Conservation (phyloP, 129 eudicot species). For the Smallanthus sonchifolius region DNA sequence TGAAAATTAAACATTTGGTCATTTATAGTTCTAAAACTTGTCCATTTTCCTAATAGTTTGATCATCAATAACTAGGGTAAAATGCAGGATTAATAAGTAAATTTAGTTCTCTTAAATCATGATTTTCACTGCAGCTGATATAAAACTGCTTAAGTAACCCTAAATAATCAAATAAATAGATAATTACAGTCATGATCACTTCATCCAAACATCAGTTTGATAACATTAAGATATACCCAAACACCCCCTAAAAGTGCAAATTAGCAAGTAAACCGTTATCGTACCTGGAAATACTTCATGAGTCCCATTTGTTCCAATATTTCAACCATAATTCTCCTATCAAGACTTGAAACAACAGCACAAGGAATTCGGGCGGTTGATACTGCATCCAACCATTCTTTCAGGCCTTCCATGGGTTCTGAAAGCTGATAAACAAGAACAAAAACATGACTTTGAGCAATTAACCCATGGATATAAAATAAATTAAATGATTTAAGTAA, state of each 20-base stretch:
- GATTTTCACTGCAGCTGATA: too few relatives aligned
- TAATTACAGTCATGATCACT: too few relatives aligned
- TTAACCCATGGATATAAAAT: not conserved
- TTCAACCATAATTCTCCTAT: constrained; percentile 67
- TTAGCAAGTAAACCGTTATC: not conserved
- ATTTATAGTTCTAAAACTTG: too few relatives aligned
- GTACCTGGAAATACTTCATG: constrained; percentile 72
- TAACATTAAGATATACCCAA: not conserved
- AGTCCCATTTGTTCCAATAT: constrained; percentile 67
- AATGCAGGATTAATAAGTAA: too few relatives aligned
- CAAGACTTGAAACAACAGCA: constrained; percentile 94
- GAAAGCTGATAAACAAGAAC: constrained; percentile 46
- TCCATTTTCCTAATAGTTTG: too few relatives aligned
- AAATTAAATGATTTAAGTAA: not conserved
- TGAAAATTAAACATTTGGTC: not conserved
- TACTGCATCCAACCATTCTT: constrained; percentile 92
- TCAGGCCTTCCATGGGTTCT: constrained; percentile 66
- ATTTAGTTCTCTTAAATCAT: too few relatives aligned
- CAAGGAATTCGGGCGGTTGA: constrained; percentile 81
- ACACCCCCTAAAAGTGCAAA: not conserved
- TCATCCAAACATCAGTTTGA: too few relatives aligned
- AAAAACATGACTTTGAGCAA: constrained; percentile 13
- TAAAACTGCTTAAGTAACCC: too few relatives aligned
- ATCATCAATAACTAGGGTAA: too few relatives aligned
- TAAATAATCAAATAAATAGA: too few relatives aligned